These are phyloP conservation scores for Stromatinia cepivora DNA, from an alignment of 2,329 filamentous ascomycete genomes.

Conservation along the genomic window DNA sequence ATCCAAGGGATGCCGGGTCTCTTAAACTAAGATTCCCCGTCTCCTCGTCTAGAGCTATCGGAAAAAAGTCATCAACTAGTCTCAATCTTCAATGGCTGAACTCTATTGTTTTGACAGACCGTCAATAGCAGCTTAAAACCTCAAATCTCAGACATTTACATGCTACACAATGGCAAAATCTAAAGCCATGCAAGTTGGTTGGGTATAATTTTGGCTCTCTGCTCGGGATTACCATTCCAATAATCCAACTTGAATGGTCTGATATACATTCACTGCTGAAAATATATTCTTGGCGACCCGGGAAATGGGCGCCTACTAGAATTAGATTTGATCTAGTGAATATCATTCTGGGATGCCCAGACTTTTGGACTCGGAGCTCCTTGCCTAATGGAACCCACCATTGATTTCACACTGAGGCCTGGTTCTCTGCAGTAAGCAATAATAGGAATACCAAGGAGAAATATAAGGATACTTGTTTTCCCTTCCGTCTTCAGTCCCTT, in stretches of 20 bases:
- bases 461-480: constrained; percentile 18
- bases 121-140: neutral
- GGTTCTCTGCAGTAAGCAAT: neutral
- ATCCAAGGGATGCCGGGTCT: neutral
- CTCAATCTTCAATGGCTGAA: constrained; percentile 4
- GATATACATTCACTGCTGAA: neutral
- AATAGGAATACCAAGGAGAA: neutral
- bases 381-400: constrained; percentile 8
- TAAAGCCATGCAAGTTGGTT: neutral
- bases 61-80: neutral
- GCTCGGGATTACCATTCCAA: neutral
- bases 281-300: neutral
- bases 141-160: constrained; percentile 12
- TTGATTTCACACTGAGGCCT: neutral
- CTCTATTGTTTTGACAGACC: neutral
- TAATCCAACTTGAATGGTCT: neutral
- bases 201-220: neutral
- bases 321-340: neutral
- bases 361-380: constrained; percentile 22
- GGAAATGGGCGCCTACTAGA: neutral
- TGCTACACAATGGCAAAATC: constrained; percentile 9
- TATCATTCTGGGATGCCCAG: constrained; percentile 13
- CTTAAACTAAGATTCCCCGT: neutral
- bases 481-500: neutral
- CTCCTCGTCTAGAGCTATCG: neutral